These are phyloP conservation scores for Leccinum griseonigrum DNA, from an alignment of 1,284 basidiomycete genomes.

Conservation along the genomic window DNA sequence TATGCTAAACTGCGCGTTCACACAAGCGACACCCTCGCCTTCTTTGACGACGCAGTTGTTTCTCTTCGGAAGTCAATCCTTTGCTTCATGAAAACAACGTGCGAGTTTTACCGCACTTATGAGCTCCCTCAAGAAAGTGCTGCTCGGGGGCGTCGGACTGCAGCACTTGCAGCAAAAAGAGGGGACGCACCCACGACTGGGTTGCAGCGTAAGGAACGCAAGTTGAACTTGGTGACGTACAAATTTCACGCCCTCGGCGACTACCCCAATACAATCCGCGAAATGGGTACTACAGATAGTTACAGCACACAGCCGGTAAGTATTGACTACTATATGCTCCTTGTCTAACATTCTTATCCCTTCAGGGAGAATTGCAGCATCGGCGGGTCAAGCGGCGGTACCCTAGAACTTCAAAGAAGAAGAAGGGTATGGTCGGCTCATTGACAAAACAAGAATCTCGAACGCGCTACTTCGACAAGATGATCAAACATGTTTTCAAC, in stretches of 20 bases:
- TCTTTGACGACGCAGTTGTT: not conserved
- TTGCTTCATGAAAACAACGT: not conserved
- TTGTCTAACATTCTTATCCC: not conserved
- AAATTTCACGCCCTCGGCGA: not conserved
- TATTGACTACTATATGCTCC: not conserved
- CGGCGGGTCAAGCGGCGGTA: not conserved
- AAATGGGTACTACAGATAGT: not conserved
- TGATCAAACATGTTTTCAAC: no score
- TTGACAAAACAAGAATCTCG: not conserved
- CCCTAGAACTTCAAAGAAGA: not conserved
- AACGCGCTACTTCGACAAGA: not conserved
- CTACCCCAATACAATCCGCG: not conserved
- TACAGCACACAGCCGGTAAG: not conserved
- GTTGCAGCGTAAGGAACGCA: not conserved
- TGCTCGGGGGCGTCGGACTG: not conserved
- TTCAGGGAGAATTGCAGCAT: not conserved
- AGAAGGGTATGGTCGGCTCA: not conserved
- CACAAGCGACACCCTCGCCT: not conserved
- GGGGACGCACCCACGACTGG: not conserved
- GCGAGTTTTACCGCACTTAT: not conserved
- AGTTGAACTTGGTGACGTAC: not conserved
- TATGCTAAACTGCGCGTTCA: not conserved
- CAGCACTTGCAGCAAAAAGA: not conserved
- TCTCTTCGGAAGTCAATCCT: not conserved
- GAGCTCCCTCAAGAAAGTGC: not conserved